Base-by-base conservation (phyloP, 148 eudicot species). In the Diospyros lotus region DNA sequence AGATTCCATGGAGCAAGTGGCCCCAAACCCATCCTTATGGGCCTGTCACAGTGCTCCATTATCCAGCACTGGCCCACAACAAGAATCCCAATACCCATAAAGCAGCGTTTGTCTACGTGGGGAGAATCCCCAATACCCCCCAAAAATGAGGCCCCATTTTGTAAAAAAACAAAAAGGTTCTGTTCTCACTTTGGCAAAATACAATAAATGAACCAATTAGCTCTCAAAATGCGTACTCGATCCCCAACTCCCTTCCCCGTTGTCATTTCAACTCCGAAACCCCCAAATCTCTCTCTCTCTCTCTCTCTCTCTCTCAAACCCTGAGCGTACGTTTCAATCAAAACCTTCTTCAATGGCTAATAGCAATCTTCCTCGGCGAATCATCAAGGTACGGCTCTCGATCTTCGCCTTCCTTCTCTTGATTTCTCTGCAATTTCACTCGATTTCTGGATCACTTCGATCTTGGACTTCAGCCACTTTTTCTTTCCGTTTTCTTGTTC, bases 331-430 rank as follows among this genome's bases (percentile, higher is more conserved):
- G 63, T 43, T 67, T 75, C 75, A 69, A 80, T 79, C 69, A 69
- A 82, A 76, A 75, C 46, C 72, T 44, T 58, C 62, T 76, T 63
- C 77, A 71, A 89, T 89, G 90, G 93, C 93, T 11, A 83, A 85
- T 82, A 79, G 82, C 79, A 89, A 85, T 80, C 63, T 89, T 39
- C 93, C 93, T 54, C 87, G 93, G 56, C 80, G 93, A 62, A 89
- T 89, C 59, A 89, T 89, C 85, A 89, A 89, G 87, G 93, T 87
- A 66, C 10, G 64, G 11, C 11, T 52, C 74, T 71, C 63, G 78
- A 79, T 82, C 79, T 80, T 52, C n/a, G 46, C 48, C 38, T 62
- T 58, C 58, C 18, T 40, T 41, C 40, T 71, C 56, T 55, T 59
- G 83, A 86, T 86, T 84, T 48, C 73, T 68, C 43, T 13, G 45